Conservation (phyloP, 768 basidiomycete genomes). For the Fibroporia radiculosa region DNA sequence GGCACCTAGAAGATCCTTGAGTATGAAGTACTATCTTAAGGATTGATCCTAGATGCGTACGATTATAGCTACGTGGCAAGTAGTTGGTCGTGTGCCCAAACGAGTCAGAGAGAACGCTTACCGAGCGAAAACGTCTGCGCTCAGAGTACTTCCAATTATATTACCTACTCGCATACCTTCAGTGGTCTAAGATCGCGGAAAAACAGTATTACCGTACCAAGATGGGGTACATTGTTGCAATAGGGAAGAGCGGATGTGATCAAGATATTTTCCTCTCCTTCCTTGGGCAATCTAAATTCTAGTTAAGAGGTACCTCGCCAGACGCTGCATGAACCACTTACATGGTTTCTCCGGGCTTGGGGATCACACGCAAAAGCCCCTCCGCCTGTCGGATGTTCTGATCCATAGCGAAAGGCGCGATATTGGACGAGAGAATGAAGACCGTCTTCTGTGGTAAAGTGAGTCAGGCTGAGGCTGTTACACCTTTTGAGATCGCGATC, state of each 20-base stretch:
- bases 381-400: constrained; percentile 35
- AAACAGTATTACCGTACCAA: constrained; percentile 45
- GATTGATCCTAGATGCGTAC: no score
- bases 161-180: constrained; percentile 42
- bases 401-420: no score
- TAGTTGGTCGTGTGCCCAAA: neutral
- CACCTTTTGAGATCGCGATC: no score
- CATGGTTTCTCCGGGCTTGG: constrained; percentile 37
- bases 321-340: constrained; percentile 19
- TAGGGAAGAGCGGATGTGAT: constrained; percentile 95
- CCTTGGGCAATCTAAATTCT: constrained; percentile 56
- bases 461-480: no score
- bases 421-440: no score
- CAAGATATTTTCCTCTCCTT: constrained; percentile 81
- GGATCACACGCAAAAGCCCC: constrained; percentile 35
- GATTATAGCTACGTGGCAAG: constrained; percentile 16
- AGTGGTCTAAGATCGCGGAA: constrained; percentile 3
- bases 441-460: no score
- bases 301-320: constrained; percentile 2
- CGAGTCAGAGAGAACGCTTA: constrained; percentile 31
- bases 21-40: neutral
- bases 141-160: constrained; percentile 92
- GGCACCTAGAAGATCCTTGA: constrained; percentile 35
- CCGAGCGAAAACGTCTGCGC: constrained; percentile 95
- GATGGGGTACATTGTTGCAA: constrained; percentile 95